These are phyloP conservation scores for Cornus suecica DNA, from an alignment of 148 eudicot genomes.

Conservation along the genomic window DNA sequence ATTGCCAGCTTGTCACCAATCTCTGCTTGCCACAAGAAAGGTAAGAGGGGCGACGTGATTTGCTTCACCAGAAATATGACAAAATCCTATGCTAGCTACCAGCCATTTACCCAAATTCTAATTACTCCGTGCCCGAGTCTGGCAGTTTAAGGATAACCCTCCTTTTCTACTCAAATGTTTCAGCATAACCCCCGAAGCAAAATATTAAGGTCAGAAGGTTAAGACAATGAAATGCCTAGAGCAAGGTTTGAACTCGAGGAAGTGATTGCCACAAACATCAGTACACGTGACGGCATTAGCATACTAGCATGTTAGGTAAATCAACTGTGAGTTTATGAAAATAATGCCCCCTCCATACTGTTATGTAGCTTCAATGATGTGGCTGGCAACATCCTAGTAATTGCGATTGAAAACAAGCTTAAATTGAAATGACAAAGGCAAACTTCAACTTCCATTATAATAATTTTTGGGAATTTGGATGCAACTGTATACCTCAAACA, in stretches of 20 bases:
- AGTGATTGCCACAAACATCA: neutral
- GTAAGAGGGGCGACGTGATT: neutral
- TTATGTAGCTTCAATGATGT: neutral
- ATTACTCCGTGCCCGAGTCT: too few species aligned
- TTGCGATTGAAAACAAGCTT: neutral
- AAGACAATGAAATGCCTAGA: neutral
- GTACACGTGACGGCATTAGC: neutral
- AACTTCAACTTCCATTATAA: conserved; percentile 7
- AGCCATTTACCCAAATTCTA: too few species aligned
- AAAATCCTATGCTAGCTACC: too few species aligned
- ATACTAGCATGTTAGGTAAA: neutral
- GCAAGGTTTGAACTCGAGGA: neutral
- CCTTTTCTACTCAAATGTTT: too few species aligned
- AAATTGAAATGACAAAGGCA: neutral
- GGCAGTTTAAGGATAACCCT: too few species aligned
- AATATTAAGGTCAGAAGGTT: neutral
- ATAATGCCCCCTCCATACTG: neutral
- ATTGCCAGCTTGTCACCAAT: neutral
- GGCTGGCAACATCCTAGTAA: conserved; percentile 7
- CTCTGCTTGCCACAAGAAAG: neutral
- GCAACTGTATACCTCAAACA: conserved; percentile 51
- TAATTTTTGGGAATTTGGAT: neutral
- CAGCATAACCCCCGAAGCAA: neutral
- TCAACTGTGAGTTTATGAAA: neutral
- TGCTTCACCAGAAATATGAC: neutral